Evolutionary conservation across 2,329 filamentous ascomycete genomes (phyloP).

Genomic region (Paecilomyces sp.): DNA sequence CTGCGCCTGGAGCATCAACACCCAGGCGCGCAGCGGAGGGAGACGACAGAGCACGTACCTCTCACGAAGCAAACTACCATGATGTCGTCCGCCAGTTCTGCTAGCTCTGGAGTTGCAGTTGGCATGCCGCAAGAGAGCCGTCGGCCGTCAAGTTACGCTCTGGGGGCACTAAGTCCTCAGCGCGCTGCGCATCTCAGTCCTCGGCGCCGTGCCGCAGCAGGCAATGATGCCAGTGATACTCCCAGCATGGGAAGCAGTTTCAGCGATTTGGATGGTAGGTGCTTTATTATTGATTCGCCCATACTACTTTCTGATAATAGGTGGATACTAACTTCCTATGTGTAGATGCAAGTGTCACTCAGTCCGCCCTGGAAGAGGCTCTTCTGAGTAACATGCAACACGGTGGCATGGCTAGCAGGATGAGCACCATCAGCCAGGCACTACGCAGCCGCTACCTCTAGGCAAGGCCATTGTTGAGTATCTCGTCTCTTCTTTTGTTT

Average conservation of each 20-base stretch:
- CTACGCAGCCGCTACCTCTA: conserved; percentile 46
- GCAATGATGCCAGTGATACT: conserved; percentile 44
- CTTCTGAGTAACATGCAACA: conserved; percentile 57
- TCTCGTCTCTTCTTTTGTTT: no score
- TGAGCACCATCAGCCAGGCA: conserved; percentile 48
- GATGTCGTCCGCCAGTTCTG: conserved; percentile 29
- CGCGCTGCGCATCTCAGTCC: conserved; percentile 45
- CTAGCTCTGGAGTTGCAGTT: conserved; percentile 28
- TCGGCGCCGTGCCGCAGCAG: conserved; percentile 26
- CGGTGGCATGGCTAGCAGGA: conserved; percentile 41
- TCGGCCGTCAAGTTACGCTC: conserved; percentile 9
- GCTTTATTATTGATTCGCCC: conserved; percentile 6
- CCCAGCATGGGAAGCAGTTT: conserved; percentile 61
- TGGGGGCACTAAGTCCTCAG: conserved; percentile 31
- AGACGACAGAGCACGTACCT: conserved; percentile 16
- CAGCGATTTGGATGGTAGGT: conserved; percentile 55
- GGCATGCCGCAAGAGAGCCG: conserved; percentile 14
- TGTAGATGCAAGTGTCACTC: conserved; percentile 56
- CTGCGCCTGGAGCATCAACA: conserved; percentile 29
- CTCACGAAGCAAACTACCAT: conserved; percentile 12
- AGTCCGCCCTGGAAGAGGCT: conserved; percentile 58
- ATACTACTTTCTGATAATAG: neutral
- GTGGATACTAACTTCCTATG: neutral
- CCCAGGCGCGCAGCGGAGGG: conserved; percentile 18
- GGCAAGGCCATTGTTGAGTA: neutral